Conservation (phyloP, 257 asterid species). For the Jacaranda mimosifolia region DNA sequence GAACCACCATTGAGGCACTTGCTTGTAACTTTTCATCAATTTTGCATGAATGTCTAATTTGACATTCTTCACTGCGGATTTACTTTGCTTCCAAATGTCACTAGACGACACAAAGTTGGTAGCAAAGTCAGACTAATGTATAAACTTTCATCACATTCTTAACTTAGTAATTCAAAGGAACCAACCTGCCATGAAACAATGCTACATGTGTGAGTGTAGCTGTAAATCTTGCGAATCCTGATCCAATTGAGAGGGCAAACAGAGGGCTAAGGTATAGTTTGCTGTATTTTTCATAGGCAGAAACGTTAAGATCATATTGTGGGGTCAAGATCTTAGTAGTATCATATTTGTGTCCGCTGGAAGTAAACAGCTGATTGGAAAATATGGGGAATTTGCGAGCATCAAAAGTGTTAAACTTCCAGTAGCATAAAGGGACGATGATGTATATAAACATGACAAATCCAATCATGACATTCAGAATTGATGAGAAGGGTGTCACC, state of each 20-base stretch:
- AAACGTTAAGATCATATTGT: slow-evolving; percentile 72
- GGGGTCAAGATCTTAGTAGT: slow-evolving; percentile 87
- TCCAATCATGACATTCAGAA: slow-evolving; percentile 82
- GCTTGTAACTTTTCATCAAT: slow-evolving; percentile 84
- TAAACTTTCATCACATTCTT: background rate
- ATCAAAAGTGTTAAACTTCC: slow-evolving; percentile 93
- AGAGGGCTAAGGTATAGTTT: slow-evolving; percentile 97
- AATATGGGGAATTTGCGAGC: slow-evolving; percentile 94
- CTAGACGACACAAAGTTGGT: slow-evolving; percentile 45
- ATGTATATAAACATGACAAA: slow-evolving; percentile 92
- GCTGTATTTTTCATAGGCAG: slow-evolving; percentile 79
- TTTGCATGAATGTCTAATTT: slow-evolving; percentile 78
- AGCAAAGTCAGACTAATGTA: background rate
- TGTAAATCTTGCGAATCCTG: slow-evolving; percentile 94
- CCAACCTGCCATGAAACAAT: slow-evolving; percentile 91
- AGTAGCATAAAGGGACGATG: slow-evolving; percentile 88
- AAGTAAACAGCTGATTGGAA: slow-evolving; percentile 80
- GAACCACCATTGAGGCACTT: slow-evolving; percentile 97
- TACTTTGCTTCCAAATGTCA: slow-evolving; percentile 90
- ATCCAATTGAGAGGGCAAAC: slow-evolving; percentile 93
- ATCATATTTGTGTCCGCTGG: slow-evolving; percentile 74
- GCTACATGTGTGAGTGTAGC: slow-evolving; percentile 96
- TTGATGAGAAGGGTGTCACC: slow-evolving; percentile 86
- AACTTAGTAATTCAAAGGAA: background rate
- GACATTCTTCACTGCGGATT: slow-evolving; percentile 69